Evolutionary conservation across 2,329 filamentous ascomycete genomes (phyloP), one percentile per base, ranked within the genome.

Genomic region (Aspergillus floridensis): DNA sequence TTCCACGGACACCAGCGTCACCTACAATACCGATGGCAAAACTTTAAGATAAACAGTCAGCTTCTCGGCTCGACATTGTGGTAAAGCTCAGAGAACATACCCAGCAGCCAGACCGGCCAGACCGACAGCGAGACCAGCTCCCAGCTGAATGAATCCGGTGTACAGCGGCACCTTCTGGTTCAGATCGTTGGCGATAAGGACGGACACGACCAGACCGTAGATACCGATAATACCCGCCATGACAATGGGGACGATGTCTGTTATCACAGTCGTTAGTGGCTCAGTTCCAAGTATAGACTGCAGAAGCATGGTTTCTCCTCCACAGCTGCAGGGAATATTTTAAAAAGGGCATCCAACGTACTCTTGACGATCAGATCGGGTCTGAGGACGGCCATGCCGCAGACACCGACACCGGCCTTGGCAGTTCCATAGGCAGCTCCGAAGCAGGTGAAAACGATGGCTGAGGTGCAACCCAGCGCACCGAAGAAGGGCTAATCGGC

Each of bases 161-260:
- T 89, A 93, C 63, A 95, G 84, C 62, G 90, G 83, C 63, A 89
- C 80, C 66, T 86, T 76, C 79, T 93, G 90, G 70, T 82, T 84
- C 66, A 95, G 82, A 71, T 86, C 87, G 77, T 92, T 90, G 74
- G 91, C 92, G 75, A 95, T 92, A 73, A 95, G 81, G 77, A 95
- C 91, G 19, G 91, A 93, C 63, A 93, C 90, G 80, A 95, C 91
- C 67, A 95, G 86, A 72, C 91, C 91, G 82, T 95, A 99, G 80
- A 99, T 98, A 90, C 92, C 95, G 81, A 99, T 98, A 81, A 99
- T 99, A 98, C 95, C 95, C 85, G 95, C 95, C 95, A 99, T 99
- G 88, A 99, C 96, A 81, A 98, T 95, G 77, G 95, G 95, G 67
- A 98, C 93, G 79, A 98, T 97, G 86, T 97, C 93, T 98, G 68